Evolutionary conservation across 1,284 basidiomycete species (phyloP).

Genomic region (Naganishia sp.): DNA sequence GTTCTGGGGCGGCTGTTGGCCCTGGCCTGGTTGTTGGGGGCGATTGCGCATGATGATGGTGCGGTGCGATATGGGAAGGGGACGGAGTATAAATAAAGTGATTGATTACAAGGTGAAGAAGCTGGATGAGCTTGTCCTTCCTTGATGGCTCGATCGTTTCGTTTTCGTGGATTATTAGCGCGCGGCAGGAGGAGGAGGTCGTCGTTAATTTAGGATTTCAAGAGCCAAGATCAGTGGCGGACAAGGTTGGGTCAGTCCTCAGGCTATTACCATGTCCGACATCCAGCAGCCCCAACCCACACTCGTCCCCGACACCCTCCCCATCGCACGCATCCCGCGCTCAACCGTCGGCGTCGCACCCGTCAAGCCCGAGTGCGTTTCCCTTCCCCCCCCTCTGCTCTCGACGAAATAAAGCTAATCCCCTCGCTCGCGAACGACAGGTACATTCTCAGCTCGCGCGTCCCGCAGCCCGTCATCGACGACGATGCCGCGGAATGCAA

Average conservation of each 20-base stretch:
- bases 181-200: neutral
- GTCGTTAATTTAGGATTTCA: neutral
- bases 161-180: neutral
- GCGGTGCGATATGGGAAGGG: neutral
- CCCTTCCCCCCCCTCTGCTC: neutral
- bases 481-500: slow-evolving; percentile 75
- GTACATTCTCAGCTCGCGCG: slow-evolving; percentile 58
- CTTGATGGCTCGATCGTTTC: no score
- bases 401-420: neutral
- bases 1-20: slow-evolving; percentile 8
- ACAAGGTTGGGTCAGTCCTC: no score
- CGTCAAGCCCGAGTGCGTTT: slow-evolving; percentile 70
- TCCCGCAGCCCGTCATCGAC: slow-evolving; percentile 58
- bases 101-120: no score
- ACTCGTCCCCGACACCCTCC: neutral
- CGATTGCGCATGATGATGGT: slow-evolving; percentile 22
- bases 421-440: slow-evolving; percentile 51
- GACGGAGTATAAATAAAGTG: no score
- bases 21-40: slow-evolving; percentile 6
- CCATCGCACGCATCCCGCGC: neutral
- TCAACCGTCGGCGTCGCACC: slow-evolving; percentile 63
- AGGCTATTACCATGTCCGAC: neutral
- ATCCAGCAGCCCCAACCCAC: neutral
- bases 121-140: no score
- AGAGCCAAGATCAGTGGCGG: neutral